Evolutionary conservation across 2,329 filamentous ascomycete species (phyloP), one percentile per base, ranked within the genome.

Genomic region (Claviceps sp.): DNA sequence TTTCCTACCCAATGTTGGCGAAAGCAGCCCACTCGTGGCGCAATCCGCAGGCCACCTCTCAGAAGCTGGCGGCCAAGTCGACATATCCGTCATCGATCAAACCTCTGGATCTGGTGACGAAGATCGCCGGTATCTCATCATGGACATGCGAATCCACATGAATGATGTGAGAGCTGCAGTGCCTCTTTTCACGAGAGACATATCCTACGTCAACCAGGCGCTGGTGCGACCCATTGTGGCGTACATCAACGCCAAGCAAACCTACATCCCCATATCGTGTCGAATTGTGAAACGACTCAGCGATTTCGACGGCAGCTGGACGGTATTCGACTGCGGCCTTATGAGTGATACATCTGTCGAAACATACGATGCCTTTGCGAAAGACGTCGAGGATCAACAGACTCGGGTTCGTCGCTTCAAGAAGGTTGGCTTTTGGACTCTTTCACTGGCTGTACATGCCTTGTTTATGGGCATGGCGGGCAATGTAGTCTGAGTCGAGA

Each of bases 221-320:
- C 81, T 97, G 4, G 88, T 97, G 38, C 82, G 93, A 4, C 93
- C 93, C 16, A 98, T 98, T 55, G 90, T 98, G 42, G 93, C 93
- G 6, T 98, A 97, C 66, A 97, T 98, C 69, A 98, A 98, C 68
- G 87, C 88, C 43, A 88, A 89, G 65, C 85, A 84, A 63, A 95
- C 91, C 0, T 97, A 95, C 63, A 97, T 98, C 44, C 93, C 93
- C 26, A 88, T 98, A 61, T 86, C 85, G 60, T 97, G 93, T 70
- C 85, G 91, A 55, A 87, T 98, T 48, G 88, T 97, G 57, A 98
- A 98, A 72, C 82, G 83, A 6, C 78, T 83, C 18, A 78, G 78
- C 54, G 93, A 98, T 65, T 98, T 98, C 62, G 88, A 97, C 65
- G 93, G 93, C 37, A 87, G 86, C 59, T 97, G 93, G 93, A 91